phyloP scores from a whole-genome alignment of 208 protist genomes.

The Trypanosoma cruzi region DNA sequence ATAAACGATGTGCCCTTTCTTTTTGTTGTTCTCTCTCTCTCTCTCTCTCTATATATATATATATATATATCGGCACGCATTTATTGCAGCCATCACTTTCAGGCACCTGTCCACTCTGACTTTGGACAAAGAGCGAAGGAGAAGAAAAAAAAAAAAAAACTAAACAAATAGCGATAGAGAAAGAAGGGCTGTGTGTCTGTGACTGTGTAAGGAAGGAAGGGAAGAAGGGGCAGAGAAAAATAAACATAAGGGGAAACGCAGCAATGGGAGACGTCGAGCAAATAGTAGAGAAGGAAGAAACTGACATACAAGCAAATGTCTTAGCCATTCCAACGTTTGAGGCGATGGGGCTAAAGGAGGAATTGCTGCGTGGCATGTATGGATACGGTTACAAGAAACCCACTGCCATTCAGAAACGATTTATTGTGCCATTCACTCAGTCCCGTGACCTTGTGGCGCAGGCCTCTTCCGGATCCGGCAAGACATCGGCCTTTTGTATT shows the following conservation, averaged over 20 bases:
- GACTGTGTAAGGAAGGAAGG: neutral
- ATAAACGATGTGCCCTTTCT: neutral
- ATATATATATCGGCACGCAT: too few species aligned
- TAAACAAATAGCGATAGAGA: neutral
- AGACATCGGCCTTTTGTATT: slow-evolving; percentile 98
- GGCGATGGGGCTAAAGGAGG: slow-evolving; percentile 85
- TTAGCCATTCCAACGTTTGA: slow-evolving; percentile 88
- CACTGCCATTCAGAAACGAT: slow-evolving; percentile 98
- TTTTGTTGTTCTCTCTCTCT: neutral
- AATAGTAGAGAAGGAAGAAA: slow-evolving; percentile 32
- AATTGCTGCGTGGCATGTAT: slow-evolving; percentile 96
- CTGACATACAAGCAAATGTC: slow-evolving; percentile 87
- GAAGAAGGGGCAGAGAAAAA: neutral
- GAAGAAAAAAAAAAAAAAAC: too few species aligned
- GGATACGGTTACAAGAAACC: slow-evolving; percentile 98
- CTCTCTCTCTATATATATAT: neutral
- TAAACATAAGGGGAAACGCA: neutral
- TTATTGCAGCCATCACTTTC: neutral
- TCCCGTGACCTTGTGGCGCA: slow-evolving; percentile 97
- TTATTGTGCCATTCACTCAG: slow-evolving; percentile 93
- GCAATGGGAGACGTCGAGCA: slow-evolving; percentile 12
- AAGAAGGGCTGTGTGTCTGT: neutral
- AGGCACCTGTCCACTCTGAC: neutral
- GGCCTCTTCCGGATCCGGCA: slow-evolving; percentile 98
- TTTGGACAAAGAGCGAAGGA: neutral